Percentiles rank a stretch among this genome's conserved stretches.
Evolutionary conservation across 2,329 filamentous ascomycete genomes (phyloP).

Genomic region (Purpureocillium lavendulum): DNA sequence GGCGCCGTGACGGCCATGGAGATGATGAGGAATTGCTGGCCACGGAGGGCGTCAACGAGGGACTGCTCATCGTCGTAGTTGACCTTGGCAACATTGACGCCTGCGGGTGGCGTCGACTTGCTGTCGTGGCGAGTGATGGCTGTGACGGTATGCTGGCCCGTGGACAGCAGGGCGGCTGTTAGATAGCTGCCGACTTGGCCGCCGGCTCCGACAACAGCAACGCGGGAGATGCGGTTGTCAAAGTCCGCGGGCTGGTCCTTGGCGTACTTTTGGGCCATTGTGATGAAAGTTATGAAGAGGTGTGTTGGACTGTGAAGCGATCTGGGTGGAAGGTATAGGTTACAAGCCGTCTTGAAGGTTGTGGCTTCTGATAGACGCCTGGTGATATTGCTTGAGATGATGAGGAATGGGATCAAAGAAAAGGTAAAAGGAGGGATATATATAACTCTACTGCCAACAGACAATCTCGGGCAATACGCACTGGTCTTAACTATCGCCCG

Average conservation of each 20-base stretch:
- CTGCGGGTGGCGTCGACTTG: conserved; percentile 30
- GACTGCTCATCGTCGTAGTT: conserved; percentile 34
- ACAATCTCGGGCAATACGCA: no score
- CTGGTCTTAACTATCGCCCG: no score
- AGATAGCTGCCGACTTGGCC: conserved; percentile 34
- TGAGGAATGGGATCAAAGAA: no score
- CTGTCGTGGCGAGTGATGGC: conserved; percentile 41
- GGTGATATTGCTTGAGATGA: no score
- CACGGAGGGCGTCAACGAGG: conserved; percentile 39
- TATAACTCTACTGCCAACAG: no score
- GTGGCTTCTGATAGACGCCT: no score
- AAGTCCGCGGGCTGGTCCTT: conserved; percentile 14
- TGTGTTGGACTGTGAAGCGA: background rate
- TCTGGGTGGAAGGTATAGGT: background rate
- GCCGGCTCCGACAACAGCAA: conserved; percentile 32
- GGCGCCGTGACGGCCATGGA: conserved; percentile 33
- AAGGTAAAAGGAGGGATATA: no score
- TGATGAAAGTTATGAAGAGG: background rate
- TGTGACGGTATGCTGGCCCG: conserved; percentile 42
- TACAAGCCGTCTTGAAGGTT: no score
- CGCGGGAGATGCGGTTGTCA: conserved; percentile 26
- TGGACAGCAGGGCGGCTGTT: conserved; percentile 32
- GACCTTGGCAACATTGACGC: conserved; percentile 31
- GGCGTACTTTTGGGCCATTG: conserved; percentile 9
- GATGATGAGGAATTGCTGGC: conserved; percentile 49